Conservation (phyloP, 2,329 filamentous ascomycete genomes). For the Magnaporthiopsis incrustans region DNA sequence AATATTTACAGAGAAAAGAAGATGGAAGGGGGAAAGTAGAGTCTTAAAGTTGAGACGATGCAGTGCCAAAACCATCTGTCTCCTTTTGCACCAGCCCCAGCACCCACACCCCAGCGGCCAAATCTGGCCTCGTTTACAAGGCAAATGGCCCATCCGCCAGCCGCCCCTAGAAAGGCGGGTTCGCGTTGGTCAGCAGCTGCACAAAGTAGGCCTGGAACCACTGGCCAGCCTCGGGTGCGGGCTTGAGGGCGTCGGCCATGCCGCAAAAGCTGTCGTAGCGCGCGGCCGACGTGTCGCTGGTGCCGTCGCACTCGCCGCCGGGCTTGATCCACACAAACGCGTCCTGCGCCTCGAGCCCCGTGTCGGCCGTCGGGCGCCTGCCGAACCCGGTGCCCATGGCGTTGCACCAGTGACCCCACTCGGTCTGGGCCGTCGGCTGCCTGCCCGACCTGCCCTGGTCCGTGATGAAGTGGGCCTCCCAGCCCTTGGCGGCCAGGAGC, state of each 20-base stretch:
- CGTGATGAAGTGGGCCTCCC: conserved; percentile 38
- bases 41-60: background rate
- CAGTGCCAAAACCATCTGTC: background rate
- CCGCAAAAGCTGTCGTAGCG: conserved; percentile 49
- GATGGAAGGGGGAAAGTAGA: background rate
- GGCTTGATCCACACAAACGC: conserved; percentile 68
- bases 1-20: background rate
- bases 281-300: conserved; percentile 36
- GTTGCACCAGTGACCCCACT: conserved; percentile 64
- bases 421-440: conserved; percentile 52
- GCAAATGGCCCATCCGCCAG: too few species aligned
- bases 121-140: too few species aligned
- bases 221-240: conserved; percentile 60
- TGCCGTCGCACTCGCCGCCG: conserved; percentile 49
- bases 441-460: conserved; percentile 45
- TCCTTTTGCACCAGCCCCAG: background rate
- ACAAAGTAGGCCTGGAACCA: conserved; percentile 60
- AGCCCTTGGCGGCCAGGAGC: conserved; percentile 43
- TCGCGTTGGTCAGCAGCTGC: conserved; percentile 46
- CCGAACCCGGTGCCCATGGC: conserved; percentile 56
- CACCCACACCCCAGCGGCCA: too few species aligned
- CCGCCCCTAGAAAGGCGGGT: conserved; percentile 37
- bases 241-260: conserved; percentile 43
- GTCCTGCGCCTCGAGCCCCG: conserved; percentile 50
- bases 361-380: conserved; percentile 53